A percentile compares a stretch with the other conserved stretches of the same genome.
Evolutionary conservation across 371 early-diverging fungal species (phyloP).

Genomic region (Mucor racemosus): DNA sequence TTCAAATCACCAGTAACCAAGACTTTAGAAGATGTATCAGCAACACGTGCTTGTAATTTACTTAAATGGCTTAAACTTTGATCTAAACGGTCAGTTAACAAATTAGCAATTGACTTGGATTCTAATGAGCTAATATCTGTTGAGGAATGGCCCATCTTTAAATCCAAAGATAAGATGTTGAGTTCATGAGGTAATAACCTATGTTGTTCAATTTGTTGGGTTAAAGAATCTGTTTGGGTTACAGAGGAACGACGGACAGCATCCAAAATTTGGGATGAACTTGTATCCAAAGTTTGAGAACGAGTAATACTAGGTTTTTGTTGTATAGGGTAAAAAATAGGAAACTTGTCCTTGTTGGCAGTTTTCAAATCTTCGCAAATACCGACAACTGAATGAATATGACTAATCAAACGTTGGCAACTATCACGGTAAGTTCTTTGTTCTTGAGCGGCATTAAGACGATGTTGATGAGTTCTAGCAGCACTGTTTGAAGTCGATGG

Average conservation of each 20-base stretch:
- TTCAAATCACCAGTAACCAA: conserved; percentile 98
- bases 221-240: conserved; percentile 17
- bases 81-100: conserved; percentile 70
- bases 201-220: conserved; percentile 29
- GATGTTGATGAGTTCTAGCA: conserved; percentile 46
- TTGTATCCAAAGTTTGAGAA: conserved; percentile 41
- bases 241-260: conserved; percentile 32
- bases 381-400: conserved; percentile 60
- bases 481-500: conserved; percentile 29
- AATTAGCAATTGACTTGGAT: conserved; percentile 70
- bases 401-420: conserved; percentile 66
- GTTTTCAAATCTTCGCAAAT: conserved; percentile 68
- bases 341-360: conserved; percentile 65
- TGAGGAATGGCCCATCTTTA: conserved; percentile 62
- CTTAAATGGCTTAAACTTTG: conserved; percentile 78
- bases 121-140: conserved; percentile 63
- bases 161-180: conserved; percentile 69
- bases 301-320: conserved; percentile 36
- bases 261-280: conserved; percentile 29
- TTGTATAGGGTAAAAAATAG: conserved; percentile 59
- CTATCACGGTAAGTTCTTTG: conserved; percentile 75
- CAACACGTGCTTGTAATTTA: conserved; percentile 81
- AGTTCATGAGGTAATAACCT: conserved; percentile 46
- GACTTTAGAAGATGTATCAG: conserved; percentile 91
- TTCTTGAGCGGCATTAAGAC: conserved; percentile 55